These are phyloP conservation scores for Lactifluus rugatus DNA, from an alignment of 768 basidiomycete species.

Conservation along the genomic window DNA sequence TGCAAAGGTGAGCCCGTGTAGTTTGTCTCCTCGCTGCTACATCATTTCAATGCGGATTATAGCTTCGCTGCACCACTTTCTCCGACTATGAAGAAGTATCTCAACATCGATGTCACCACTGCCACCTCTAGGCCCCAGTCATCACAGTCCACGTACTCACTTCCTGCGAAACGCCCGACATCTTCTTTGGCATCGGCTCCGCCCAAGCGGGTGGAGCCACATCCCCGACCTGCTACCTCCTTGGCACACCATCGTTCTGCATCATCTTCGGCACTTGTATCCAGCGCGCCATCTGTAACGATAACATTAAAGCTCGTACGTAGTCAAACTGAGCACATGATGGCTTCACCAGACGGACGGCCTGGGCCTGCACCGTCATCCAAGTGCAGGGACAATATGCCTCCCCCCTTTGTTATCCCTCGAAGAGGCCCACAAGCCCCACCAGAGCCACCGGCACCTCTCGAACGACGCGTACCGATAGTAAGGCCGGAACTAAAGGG, in stretches of 20 bases:
- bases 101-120: conserved; percentile 12
- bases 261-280: conserved; percentile 5
- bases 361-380: background rate
- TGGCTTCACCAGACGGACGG: background rate
- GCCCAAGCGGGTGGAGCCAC: background rate
- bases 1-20: conserved; percentile 45
- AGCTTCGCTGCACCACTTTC: conserved; percentile 70
- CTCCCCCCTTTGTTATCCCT: conserved; percentile 11
- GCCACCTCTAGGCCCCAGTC: conserved; percentile 14
- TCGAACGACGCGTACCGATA: background rate
- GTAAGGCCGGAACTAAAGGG: background rate
- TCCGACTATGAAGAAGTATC: conserved; percentile 47
- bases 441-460: background rate
- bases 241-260: conserved; percentile 7
- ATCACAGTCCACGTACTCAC: conserved; percentile 7
- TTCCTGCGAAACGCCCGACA: conserved; percentile 9
- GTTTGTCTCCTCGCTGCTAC: background rate
- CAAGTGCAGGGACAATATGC: conserved; percentile 9
- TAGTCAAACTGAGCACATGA: conserved; percentile 1
- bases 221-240: conserved; percentile 16
- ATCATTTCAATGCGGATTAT: conserved; percentile 10
- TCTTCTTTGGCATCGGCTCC: conserved; percentile 10
- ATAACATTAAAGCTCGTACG: background rate
- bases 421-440: background rate
- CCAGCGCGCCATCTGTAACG: background rate